Percentiles rank a stretch among this genome's conserved stretches.
phyloP scores from a whole-genome alignment of 352 stramenopile genomes.

The Phytophthora tentaculata region DNA sequence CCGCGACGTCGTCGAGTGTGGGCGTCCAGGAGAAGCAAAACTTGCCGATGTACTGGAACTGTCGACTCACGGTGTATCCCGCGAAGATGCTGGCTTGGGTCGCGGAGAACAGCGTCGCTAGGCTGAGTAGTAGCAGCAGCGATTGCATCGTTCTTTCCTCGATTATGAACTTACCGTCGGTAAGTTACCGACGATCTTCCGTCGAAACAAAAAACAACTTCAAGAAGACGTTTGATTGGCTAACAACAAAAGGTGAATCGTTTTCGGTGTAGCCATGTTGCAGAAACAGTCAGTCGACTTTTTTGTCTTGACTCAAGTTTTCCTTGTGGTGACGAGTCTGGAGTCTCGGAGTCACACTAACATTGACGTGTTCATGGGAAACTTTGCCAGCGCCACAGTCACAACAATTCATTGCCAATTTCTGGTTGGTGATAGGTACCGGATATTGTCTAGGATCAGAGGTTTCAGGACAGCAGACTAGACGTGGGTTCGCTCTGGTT shows the following conservation, averaged over 20 bases:
- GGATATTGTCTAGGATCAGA: constrained; percentile 12
- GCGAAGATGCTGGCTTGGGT: constrained; percentile 50
- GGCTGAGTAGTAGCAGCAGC: constrained; percentile 22
- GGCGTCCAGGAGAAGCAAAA: constrained; percentile 80
- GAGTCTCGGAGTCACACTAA: constrained; percentile 19
- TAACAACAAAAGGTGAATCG: neutral
- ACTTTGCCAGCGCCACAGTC: neutral
- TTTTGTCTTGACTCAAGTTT: neutral
- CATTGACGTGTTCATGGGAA: neutral
- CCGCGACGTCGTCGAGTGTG: constrained; percentile 64
- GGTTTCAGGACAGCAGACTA: constrained; percentile 12
- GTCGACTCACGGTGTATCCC: constrained; percentile 65
- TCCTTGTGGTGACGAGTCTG: neutral
- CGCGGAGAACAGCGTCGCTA: constrained; percentile 1
- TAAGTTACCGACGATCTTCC: constrained; percentile 33
- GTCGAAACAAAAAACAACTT: constrained; percentile 27
- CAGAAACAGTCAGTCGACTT: neutral
- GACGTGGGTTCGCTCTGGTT: constrained; percentile 18
- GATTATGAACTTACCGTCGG: too few relatives aligned
- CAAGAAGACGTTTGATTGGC: constrained; percentile 30
- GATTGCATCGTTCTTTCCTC: constrained; percentile 16
- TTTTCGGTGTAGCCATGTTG: constrained; percentile 22
- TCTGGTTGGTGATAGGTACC: constrained; percentile 3
- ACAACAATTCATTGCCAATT: constrained; percentile 8
- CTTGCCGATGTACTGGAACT: constrained; percentile 85